Percentiles rank a stretch among this genome's conserved stretches.
Evolutionary conservation across 805 yeast species (phyloP).

Genomic region (Saturnispora bothae): DNA sequence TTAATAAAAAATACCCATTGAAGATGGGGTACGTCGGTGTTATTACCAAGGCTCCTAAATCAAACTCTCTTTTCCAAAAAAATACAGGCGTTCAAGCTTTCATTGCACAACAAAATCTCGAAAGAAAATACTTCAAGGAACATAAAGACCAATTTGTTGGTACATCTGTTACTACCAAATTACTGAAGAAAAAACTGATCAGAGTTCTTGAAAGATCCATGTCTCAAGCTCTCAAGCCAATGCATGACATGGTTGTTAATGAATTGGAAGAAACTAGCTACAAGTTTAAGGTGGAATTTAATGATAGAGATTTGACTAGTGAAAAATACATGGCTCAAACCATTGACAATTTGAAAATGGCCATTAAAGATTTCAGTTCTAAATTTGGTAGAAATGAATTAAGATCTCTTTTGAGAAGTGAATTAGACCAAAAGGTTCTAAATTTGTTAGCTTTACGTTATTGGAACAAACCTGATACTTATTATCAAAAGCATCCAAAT

Average conservation of each 20-base stretch:
- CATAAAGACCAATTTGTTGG: slow-evolving; percentile 49
- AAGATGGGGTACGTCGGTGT: slow-evolving; percentile 98
- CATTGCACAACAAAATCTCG: slow-evolving; percentile 59
- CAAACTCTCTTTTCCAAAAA: slow-evolving; percentile 39
- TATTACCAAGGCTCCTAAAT: slow-evolving; percentile 60
- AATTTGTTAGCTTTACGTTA: slow-evolving; percentile 83
- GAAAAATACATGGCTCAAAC: slow-evolving; percentile 90
- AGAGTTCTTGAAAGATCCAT: slow-evolving; percentile 80
- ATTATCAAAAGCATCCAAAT: slow-evolving; percentile 12
- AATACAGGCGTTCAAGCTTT: slow-evolving; percentile 51
- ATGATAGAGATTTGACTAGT: slow-evolving; percentile 88
- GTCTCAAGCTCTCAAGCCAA: slow-evolving; percentile 82
- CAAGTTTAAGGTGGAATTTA: slow-evolving; percentile 90
- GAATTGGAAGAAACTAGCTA: slow-evolving; percentile 92
- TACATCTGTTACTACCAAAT: slow-evolving; percentile 66
- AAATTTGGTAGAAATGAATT: slow-evolving; percentile 77
- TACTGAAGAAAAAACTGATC: slow-evolving; percentile 71
- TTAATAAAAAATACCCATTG: slow-evolving; percentile 77
- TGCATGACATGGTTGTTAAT: slow-evolving; percentile 72
- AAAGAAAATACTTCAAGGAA: slow-evolving; percentile 50
- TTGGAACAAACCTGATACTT: slow-evolving; percentile 65
- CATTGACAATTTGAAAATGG: slow-evolving; percentile 74
- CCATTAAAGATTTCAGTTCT: slow-evolving; percentile 78
- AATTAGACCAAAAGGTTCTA: slow-evolving; percentile 79
- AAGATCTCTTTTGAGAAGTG: slow-evolving; percentile 65